Percentiles rank a stretch among this genome's conserved stretches.
Evolutionary conservation across 371 early-diverging fungal genomes (phyloP).

Genomic region (Syncephalis plumigaleata): DNA sequence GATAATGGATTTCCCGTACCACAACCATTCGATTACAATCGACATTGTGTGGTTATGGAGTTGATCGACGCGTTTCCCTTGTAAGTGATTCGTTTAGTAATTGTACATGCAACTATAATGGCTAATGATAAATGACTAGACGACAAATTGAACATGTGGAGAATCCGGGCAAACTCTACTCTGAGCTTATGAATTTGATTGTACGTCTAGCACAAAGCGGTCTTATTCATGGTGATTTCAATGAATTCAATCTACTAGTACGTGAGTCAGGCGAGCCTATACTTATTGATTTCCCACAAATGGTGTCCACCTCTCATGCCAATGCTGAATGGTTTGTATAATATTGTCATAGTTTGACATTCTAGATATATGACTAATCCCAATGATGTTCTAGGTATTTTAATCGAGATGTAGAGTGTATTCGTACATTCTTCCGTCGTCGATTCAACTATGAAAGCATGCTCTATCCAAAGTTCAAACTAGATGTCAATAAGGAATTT

Average conservation of each 20-base stretch:
- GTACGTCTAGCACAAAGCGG: constrained; percentile 91
- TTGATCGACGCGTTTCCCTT: constrained; percentile 90
- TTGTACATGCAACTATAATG: background rate
- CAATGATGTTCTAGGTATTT: constrained; percentile 73
- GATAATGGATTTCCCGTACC: constrained; percentile 96
- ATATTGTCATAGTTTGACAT: background rate
- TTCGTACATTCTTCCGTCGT: constrained; percentile 82
- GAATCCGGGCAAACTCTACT: constrained; percentile 85
- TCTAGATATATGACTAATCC: background rate
- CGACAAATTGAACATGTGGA: constrained; percentile 72
- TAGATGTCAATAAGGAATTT: constrained; percentile 69
- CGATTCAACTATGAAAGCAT: constrained; percentile 79
- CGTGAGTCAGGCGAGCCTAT: constrained; percentile 66
- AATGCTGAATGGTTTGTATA: constrained; percentile 79
- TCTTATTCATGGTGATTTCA: constrained; percentile 99
- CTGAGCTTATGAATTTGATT: constrained; percentile 85
- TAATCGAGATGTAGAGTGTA: constrained; percentile 97
- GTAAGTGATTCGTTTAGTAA: constrained; percentile 12
- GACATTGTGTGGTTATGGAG: constrained; percentile 98
- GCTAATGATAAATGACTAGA: constrained; percentile 13
- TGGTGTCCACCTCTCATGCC: constrained; percentile 89
- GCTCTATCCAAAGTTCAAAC: constrained; percentile 73
- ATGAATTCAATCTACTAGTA: constrained; percentile 98
- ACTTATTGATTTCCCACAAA: constrained; percentile 99
- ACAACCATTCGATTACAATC: constrained; percentile 75